phyloP scores from a whole-genome alignment of 345 rosid species.

The Acer negundo region DNA sequence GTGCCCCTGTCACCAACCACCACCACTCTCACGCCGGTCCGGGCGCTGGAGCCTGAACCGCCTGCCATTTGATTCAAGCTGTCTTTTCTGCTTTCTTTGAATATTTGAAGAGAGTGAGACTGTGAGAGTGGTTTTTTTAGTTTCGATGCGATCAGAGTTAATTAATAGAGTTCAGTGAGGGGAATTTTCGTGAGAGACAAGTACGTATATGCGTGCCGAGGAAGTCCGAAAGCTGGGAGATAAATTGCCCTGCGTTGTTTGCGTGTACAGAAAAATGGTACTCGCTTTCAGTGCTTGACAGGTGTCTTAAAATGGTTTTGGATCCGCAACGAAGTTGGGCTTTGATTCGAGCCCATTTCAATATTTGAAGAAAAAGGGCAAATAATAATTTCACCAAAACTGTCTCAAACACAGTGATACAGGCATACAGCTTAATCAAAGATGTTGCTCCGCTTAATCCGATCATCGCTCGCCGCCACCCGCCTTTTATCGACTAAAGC shows the following conservation, averaged over 20 bases:
- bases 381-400: not conserved
- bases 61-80: constrained; percentile 40
- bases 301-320: not conserved
- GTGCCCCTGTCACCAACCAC: constrained; percentile 78
- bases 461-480: constrained; percentile 38
- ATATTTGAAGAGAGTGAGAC: not conserved
- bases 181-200: not conserved
- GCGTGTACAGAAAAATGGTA: not conserved
- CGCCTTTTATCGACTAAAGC: constrained; percentile 48
- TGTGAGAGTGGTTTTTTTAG: not conserved
- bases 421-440: not conserved
- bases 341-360: not conserved
- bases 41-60: constrained; percentile 46
- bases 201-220: not conserved
- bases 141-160: constrained; percentile 10
- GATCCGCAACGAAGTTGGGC: not conserved
- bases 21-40: constrained; percentile 60
- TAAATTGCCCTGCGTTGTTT: not conserved
- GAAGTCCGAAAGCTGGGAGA: not conserved
- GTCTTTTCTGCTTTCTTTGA: not conserved
- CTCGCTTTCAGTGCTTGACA: not conserved
- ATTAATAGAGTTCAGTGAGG: constrained; percentile 5
- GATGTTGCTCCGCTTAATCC: constrained; percentile 43
- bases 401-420: not conserved
- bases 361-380: not conserved